Evolutionary conservation across 169 alveolate species (phyloP), one percentile per base, ranked within the genome.

Genomic region (Cryptosporidium felis): DNA sequence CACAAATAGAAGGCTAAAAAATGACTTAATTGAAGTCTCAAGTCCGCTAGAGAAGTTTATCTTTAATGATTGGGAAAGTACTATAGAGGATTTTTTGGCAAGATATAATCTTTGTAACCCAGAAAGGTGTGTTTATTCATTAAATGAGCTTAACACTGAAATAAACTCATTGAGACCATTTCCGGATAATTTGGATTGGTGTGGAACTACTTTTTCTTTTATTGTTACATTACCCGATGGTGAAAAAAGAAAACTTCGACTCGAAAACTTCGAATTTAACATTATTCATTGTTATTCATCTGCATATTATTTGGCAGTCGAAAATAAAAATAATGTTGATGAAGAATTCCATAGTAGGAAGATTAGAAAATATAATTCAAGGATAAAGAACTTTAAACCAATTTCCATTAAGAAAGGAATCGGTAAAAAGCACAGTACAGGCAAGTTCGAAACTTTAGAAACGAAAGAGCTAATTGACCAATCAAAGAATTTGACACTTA

Each of bases 101-200:
- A 65, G 81, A 65, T 65, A 65, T 26, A 65, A 65, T 47, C n/a
- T 65, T 32, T 46, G 49, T 47, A 65, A 65, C 49, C 81, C 81
- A 14, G 81, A 65, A 16, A 46, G 81, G 49, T n/a, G 44, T 12
- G 47, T 65, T 5, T 65, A 40, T 65, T 65, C 81, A 10, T 28
- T 65, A 18, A 23, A 65, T 28, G 81, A 65, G 45, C 49, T 65
- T 23, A 65, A 65, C 32, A 44, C 28, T 28, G 81, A 65, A 65
- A 65, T 65, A 18, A 65, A 65, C 40, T 65, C 81, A 26, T 44
- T 65, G 9, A 32, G 62, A 51, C 81, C 81, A 26, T 46, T 65
- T 65, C 81, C 81, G 14, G 81, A 65, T 26, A 65, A 65, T 65
- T 12, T 65, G 16, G 81, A 65, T 10, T 65, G 81, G 81, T 65